Conservation (phyloP, 2,329 filamentous ascomycete genomes). For the Alternaria arborescens region DNA sequence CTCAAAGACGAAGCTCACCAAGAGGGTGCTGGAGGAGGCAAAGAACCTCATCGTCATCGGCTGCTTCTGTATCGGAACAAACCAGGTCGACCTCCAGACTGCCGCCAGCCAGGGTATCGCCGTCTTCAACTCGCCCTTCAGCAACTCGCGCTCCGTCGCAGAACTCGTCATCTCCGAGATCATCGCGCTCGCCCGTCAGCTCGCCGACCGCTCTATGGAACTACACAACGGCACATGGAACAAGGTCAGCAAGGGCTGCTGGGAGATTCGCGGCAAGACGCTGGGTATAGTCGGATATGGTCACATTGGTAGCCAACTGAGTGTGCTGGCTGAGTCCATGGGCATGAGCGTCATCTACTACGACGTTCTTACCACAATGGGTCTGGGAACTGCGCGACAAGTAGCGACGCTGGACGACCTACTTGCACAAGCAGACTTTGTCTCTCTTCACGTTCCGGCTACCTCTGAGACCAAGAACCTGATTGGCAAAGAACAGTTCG, state of each 20-base stretch:
- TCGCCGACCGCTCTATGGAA: slow-evolving; percentile 91
- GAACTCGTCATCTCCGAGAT: slow-evolving; percentile 96
- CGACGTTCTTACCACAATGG: slow-evolving; percentile 94
- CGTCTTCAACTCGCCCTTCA: slow-evolving; percentile 99
- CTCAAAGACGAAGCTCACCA: slow-evolving; percentile 94
- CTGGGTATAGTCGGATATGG: slow-evolving; percentile 96
- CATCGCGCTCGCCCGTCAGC: slow-evolving; percentile 87
- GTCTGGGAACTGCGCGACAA: slow-evolving; percentile 85
- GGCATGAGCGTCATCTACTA: slow-evolving; percentile 99
- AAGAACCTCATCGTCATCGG: slow-evolving; percentile 95
- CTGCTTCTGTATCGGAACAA: slow-evolving; percentile 99
- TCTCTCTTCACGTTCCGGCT: slow-evolving; percentile 94
- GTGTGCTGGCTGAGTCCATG: slow-evolving; percentile 95
- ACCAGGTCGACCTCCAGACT: slow-evolving; percentile 87
- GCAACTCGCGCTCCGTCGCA: slow-evolving; percentile 95
- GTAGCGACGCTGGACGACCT: slow-evolving; percentile 80
- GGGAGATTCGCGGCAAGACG: slow-evolving; percentile 98
- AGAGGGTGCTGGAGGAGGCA: slow-evolving; percentile 83
- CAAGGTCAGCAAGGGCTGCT: slow-evolving; percentile 95
- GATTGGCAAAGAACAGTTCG: slow-evolving; percentile 81
- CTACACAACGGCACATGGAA: slow-evolving; percentile 97
- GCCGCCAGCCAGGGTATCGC: slow-evolving; percentile 87
- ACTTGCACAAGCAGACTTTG: slow-evolving; percentile 83
- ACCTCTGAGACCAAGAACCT: slow-evolving; percentile 91
- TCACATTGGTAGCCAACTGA: slow-evolving; percentile 95